Conservation (phyloP, 768 basidiomycete genomes). For the Lactarius akahatsu region DNA sequence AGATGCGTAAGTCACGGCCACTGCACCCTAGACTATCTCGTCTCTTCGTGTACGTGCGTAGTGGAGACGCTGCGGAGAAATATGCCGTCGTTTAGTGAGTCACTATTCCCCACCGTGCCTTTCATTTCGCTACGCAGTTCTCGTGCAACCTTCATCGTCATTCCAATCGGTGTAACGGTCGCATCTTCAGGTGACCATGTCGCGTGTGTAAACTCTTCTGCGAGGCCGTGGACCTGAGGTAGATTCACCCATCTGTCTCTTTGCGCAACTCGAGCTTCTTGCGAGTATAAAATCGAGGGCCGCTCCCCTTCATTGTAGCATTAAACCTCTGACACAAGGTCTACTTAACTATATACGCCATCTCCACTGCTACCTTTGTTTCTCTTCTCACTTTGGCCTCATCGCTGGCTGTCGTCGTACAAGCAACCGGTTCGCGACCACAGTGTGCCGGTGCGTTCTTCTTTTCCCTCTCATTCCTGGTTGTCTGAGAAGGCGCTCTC, state of each 20-base stretch:
- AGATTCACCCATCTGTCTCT: background rate
- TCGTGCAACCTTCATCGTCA: too few relatives aligned
- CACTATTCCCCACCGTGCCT: too few relatives aligned
- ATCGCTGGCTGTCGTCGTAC: conserved; percentile 2
- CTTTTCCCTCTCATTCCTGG: background rate
- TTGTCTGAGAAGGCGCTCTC: background rate
- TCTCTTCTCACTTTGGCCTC: conserved; percentile 11
- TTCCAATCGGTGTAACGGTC: too few relatives aligned
- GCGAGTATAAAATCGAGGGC: background rate
- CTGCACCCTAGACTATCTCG: too few relatives aligned
- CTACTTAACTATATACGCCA: background rate
- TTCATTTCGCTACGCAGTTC: too few relatives aligned
- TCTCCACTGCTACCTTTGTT: conserved; percentile 1
- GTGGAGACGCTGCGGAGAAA: too few relatives aligned
- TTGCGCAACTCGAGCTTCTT: too few relatives aligned
- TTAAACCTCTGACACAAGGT: background rate
- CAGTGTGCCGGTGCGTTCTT: conserved; percentile 9
- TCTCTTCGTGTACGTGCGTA: too few relatives aligned
- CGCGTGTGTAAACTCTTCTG: too few relatives aligned
- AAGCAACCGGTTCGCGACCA: conserved; percentile 5
- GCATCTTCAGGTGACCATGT: too few relatives aligned
- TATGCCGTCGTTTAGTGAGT: too few relatives aligned
- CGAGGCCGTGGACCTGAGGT: background rate
- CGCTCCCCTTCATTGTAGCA: background rate
- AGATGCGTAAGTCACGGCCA: too few relatives aligned